These are phyloP conservation scores for Pythium monospermum DNA, from an alignment of 352 stramenopile species.

Conservation along the genomic window DNA sequence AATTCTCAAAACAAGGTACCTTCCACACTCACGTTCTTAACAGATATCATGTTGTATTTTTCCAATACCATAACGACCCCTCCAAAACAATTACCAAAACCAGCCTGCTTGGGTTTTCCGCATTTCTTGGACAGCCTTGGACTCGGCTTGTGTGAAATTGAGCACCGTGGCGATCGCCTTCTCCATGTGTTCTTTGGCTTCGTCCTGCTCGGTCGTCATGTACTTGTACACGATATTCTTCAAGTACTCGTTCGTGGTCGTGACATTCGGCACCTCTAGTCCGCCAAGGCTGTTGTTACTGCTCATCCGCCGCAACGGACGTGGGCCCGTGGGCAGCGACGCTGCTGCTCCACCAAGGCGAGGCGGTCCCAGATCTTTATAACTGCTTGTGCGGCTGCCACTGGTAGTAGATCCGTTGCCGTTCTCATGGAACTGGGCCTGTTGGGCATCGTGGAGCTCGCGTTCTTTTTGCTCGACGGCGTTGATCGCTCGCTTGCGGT, in stretches of 20 bases:
- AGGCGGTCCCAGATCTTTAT: slow-evolving; percentile 27
- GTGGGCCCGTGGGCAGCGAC: slow-evolving; percentile 24
- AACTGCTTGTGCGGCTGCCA: slow-evolving; percentile 40
- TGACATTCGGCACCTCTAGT: slow-evolving; percentile 75
- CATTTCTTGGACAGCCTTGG: slow-evolving; percentile 56
- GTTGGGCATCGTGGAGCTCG: slow-evolving; percentile 64
- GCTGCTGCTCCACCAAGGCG: slow-evolving; percentile 6
- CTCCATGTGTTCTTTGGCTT: slow-evolving; percentile 87
- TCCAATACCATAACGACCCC: no score
- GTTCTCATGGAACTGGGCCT: slow-evolving; percentile 50
- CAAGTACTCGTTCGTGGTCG: slow-evolving; percentile 85
- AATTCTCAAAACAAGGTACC: not conserved
- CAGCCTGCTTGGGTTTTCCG: slow-evolving; percentile 51
- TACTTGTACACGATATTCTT: slow-evolving; percentile 92
- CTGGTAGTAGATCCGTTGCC: slow-evolving; percentile 23
- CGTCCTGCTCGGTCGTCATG: slow-evolving; percentile 82
- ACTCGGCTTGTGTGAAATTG: slow-evolving; percentile 72
- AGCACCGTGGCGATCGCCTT: slow-evolving; percentile 85
- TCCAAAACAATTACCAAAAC: slow-evolving; percentile 47
- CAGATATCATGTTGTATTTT: no score
- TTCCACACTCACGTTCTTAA: no score
- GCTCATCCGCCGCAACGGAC: slow-evolving; percentile 60
- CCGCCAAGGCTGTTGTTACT: slow-evolving; percentile 72
- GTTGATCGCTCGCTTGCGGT: slow-evolving; percentile 70
- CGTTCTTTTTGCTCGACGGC: slow-evolving; percentile 83